phyloP scores from a whole-genome alignment of 768 basidiomycete species.

The Lactifluus rugatus region DNA sequence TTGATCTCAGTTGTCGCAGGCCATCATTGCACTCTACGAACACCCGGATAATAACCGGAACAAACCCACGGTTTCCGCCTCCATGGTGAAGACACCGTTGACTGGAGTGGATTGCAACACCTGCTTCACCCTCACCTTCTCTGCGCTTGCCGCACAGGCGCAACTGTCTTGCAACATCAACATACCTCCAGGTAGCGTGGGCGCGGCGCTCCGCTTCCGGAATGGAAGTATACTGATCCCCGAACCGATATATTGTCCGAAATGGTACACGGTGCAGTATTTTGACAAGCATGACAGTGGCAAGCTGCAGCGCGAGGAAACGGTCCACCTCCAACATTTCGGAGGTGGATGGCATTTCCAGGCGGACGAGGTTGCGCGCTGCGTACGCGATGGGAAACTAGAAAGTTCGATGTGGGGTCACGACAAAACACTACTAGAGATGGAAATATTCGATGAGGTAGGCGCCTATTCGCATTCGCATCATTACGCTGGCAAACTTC shows the following conservation, averaged over 20 bases:
- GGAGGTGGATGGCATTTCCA: conserved; percentile 67
- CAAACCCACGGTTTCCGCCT: conserved; percentile 51
- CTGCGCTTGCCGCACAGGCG: conserved; percentile 59
- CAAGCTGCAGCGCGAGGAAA: conserved; percentile 46
- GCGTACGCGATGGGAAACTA: conserved; percentile 58
- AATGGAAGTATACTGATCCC: conserved; percentile 57
- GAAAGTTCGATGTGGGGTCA: conserved; percentile 71
- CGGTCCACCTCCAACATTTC: conserved; percentile 30
- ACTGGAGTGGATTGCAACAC: conserved; percentile 76
- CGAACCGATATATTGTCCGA: conserved; percentile 57
- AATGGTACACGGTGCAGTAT: conserved; percentile 56
- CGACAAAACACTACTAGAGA: conserved; percentile 69
- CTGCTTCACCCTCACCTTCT: conserved; percentile 63
- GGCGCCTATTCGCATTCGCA: conserved; percentile 7
- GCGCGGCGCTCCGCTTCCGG: conserved; percentile 65
- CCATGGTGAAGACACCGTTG: conserved; percentile 68
- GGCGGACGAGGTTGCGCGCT: conserved; percentile 81
- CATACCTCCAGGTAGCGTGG: conserved; percentile 35
- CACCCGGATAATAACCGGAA: conserved; percentile 58
- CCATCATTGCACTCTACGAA: conserved; percentile 71
- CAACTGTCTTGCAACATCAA: conserved; percentile 63
- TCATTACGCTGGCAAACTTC: neutral
- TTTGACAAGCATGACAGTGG: conserved; percentile 37
- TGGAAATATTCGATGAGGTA: conserved; percentile 83
- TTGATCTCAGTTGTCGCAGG: conserved; percentile 32